Evolutionary conservation across 2,329 filamentous ascomycete species (phyloP), one percentile per base, ranked within the genome.

Genomic region (Dactylellina leptospora): DNA sequence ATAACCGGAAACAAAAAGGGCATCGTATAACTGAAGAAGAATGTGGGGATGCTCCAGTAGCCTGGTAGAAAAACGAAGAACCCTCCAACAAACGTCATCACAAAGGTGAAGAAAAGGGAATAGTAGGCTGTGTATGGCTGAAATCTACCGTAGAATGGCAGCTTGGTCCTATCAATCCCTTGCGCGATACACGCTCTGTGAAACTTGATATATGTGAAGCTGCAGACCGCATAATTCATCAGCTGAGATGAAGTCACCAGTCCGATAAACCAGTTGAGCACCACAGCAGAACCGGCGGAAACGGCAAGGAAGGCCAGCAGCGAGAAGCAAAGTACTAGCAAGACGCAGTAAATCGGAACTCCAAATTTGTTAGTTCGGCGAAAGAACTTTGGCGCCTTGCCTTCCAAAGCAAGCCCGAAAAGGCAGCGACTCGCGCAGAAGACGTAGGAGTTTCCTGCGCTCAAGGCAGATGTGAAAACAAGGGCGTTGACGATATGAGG

Each of bases 61-160:
- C 84, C 82, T 0, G 88, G 87, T 47, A 93, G 78, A 76, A 93
- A 95, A 0, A 93, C 89, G 0, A 87, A 84, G 74, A 92, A 93
- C 0, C 90, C 90, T 6, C 88, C 86, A 1, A 92, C 86, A 75
- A 93, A 87, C 0, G 87, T 85, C 87, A 93, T 92, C 74, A 90
- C 79, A 51, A 85, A 85, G 0, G 87, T 90, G 23, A 85, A 86
- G 0, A 81, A 78, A 4, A 91, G 80, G 0, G 86, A 87, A 51
- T 88, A 86, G 77, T 85, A 93, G 0, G 90, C 89, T 0, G 86
- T 83, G 75, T 87, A 93, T 1, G 91, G 91, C 81, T 92, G 90
- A 44, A 85, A 83, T 73, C 83, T 83, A 0, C 87, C 87, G 74
- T 84, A 87, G 81, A 91, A 92, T 0, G 90, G 89, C n/a, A 93